Base-by-base conservation (phyloP, 306 rosid species). In the Betula pendula region DNA sequence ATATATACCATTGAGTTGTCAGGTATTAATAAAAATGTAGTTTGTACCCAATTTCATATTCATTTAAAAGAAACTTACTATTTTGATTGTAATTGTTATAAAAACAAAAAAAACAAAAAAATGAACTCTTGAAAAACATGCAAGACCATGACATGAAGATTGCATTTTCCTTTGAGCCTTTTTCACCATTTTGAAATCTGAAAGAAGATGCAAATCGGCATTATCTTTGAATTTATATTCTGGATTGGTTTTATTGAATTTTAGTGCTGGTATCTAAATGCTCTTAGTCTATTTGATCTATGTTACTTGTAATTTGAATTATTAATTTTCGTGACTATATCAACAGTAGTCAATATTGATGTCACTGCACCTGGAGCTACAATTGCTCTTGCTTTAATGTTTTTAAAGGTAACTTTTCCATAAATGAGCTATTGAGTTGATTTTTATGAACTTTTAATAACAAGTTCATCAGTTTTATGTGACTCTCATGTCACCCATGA, bases 311-410 rank as follows among this genome's bases (percentile, higher is more conserved):
- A 38, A 60, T 72, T 74, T 68, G 59, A 43, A 73, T 73, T 62
- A 16, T n/a, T 73, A 48, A 38, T 76, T 62, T 16, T 31, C 79
- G 79, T 85, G 7, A 72, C 88, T 68, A 47, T 79, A 60, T 78
- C 96, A 63, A 84, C 93, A 75, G 83, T 87, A 7, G 89, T 90
- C 74, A 94, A 94, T 79, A 82, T 94, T 80, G 97, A 94, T 84
- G 92, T 92, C 85, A 94, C 98, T 5, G 97, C 97, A 62, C 95
- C 98, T 80, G 98, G 98, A 81, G 98, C 97, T 35, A 90, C 87
- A 63, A 84, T 94, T 70, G 96, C 98, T 75, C 88, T 94, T 59
- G 96, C 98, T 50, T 87, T 94, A 77, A 94, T 94, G 98, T 92
- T 94, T 86, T 77, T 94, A 75, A 94, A 87, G 90, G 98, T 94